phyloP scores from a whole-genome alignment of 192 early-diverging fungal species.

The Bifiguratus adelaidae region DNA sequence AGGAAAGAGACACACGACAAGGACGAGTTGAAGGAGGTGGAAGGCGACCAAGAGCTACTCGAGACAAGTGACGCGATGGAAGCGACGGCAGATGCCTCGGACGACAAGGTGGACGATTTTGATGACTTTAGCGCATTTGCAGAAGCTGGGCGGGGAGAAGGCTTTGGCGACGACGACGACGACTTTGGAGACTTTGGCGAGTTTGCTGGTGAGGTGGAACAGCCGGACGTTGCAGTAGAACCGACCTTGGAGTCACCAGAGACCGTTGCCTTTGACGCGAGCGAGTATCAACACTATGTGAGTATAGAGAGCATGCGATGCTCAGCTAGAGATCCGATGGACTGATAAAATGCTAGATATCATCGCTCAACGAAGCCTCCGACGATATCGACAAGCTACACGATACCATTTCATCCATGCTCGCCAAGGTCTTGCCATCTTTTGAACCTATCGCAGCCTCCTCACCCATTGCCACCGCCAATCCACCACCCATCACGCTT shows the following conservation, averaged over 20 bases:
- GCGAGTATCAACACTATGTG: too few relatives aligned
- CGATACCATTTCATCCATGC: background rate
- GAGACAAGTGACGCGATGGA: background rate
- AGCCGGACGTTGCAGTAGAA: constrained; percentile 3
- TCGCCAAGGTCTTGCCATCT: background rate
- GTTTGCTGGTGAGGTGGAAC: constrained; percentile 4
- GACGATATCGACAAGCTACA: background rate
- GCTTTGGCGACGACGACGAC: constrained; percentile 6
- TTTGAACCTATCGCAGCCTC: too few relatives aligned
- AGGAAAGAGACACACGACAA: too few relatives aligned
- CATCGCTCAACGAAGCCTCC: too few relatives aligned
- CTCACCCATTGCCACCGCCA: too few relatives aligned
- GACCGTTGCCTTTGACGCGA: background rate
- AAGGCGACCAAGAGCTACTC: background rate
- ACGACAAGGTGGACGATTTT: constrained; percentile 3
- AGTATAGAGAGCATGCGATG: too few relatives aligned
- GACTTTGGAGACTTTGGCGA: constrained; percentile 24
- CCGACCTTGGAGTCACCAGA: background rate
- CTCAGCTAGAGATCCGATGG: too few relatives aligned
- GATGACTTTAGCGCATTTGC: constrained; percentile 8
- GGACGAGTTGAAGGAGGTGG: background rate
- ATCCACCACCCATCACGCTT: too few relatives aligned
- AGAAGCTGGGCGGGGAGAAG: background rate
- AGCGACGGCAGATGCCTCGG: too few relatives aligned
- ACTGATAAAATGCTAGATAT: too few relatives aligned